Conservation (phyloP, 495 filamentous ascomycete genomes). For the Chaetomium cochliodes region DNA sequence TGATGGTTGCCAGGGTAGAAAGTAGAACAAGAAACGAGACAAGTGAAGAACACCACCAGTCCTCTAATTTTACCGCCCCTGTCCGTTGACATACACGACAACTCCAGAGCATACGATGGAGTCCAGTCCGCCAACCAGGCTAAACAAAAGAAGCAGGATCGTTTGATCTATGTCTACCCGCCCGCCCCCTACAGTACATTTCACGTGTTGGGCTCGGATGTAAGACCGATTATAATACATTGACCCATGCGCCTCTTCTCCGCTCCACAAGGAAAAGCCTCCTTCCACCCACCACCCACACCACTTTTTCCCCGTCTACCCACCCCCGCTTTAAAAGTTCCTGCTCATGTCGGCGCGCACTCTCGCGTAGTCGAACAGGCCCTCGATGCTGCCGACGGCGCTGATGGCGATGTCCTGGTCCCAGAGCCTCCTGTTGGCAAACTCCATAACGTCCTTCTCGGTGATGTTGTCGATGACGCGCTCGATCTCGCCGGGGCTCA, state of each 20-base stretch:
- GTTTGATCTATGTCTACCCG: slow-evolving; percentile 42
- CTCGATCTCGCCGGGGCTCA: slow-evolving; percentile 92
- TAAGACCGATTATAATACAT: slow-evolving; percentile 43
- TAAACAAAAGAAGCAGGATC: slow-evolving; percentile 32
- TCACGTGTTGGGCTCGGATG: slow-evolving; percentile 29
- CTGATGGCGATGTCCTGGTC: slow-evolving; percentile 93
- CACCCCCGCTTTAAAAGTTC: slow-evolving; percentile 51
- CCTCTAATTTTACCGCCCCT: too few relatives aligned
- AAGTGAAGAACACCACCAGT: too few relatives aligned
- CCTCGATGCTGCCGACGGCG: slow-evolving; percentile 91
- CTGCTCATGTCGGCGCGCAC: slow-evolving; percentile 88
- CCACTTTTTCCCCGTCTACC: neutral
- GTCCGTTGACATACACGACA: neutral
- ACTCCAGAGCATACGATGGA: neutral
- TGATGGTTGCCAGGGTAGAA: too few relatives aligned
- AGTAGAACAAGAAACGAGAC: too few relatives aligned
- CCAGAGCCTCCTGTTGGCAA: slow-evolving; percentile 88
- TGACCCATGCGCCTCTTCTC: slow-evolving; percentile 28
- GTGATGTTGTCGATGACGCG: slow-evolving; percentile 80
- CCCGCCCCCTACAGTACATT: slow-evolving; percentile 38
- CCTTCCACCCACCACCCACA: neutral
- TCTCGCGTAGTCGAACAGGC: slow-evolving; percentile 82
- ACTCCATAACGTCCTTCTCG: slow-evolving; percentile 95
- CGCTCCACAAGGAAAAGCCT: slow-evolving; percentile 1
- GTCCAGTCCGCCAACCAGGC: neutral